Evolutionary conservation across 2,329 filamentous ascomycete species (phyloP), one percentile per base, ranked within the genome.

Genomic region (Colletotrichum chrysophilum): DNA sequence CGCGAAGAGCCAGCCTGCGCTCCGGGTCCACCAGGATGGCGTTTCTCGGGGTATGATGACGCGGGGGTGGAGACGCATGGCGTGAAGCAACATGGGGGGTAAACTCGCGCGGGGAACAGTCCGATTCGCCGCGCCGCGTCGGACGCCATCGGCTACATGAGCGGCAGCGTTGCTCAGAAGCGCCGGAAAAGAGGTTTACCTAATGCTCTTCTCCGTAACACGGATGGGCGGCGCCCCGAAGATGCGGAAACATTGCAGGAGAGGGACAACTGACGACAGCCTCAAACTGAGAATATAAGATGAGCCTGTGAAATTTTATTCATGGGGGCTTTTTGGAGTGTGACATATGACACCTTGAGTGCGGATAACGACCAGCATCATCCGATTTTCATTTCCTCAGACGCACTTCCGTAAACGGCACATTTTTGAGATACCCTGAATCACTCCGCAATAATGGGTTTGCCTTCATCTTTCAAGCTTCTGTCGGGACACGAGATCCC

Each of bases 401-500:
- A 58, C 28, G 13, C 7, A n/a, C 56, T 21, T 68, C 55, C 43
- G 32, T 34, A 4, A 34, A 65, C 66, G 38, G 32, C 62, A 72
- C 21, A 12, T 48, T n/a, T 26, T 30, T 32, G 4, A 12, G n/a
- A 60, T 36, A 60, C 52, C 36, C 52, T 52, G 12, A 13, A 4
- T 30, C 18, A 26, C 34, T 62, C 21, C 18, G 26, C 12, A 26
- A 48, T 78, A n/a, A 82, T 82, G 80, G 78, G 76, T 48, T 79
- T 80, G 12, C 77, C 75, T 26, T 76, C 77, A 32, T 77, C 78
- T 36, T 79, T 80, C 77, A 83, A 82, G 78, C 79, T 83, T 13
- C 81, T 82, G 70, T 81, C 81, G 28, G 82, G 83, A 12, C 77
- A 82, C 64, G 75, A 78, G 9, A 84, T 84, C 28, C 83, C 83